phyloP scores from a whole-genome alignment of 225 moss, liverwort and hornwort species.

The Marchantia paleacea region DNA sequence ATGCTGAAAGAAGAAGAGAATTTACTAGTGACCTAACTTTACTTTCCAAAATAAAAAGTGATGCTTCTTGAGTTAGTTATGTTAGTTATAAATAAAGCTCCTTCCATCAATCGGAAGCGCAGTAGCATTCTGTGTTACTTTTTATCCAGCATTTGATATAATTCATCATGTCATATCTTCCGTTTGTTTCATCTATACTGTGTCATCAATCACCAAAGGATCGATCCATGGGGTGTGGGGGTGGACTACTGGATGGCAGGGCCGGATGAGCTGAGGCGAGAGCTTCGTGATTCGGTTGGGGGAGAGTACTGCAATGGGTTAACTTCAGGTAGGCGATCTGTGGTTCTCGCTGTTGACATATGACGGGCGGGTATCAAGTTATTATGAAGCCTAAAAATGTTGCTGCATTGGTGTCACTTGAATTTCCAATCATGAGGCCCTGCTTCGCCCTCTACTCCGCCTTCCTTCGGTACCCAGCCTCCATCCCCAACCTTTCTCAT shows the following conservation, averaged over 20 bases:
- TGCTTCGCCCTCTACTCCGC: neutral
- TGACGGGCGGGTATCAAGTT: neutral
- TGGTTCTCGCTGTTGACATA: neutral
- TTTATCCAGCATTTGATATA: slow-evolving; percentile 13
- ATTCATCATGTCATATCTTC: slow-evolving; percentile 5
- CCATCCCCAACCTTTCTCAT: neutral
- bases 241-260: too few relatives aligned
- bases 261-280: too few relatives aligned
- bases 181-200: neutral
- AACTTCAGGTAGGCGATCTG: too few relatives aligned
- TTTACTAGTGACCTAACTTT: slow-evolving; percentile 2
- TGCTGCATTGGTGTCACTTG: neutral
- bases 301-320: too few relatives aligned
- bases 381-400: neutral
- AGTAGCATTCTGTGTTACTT: slow-evolving; percentile 2
- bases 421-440: neutral
- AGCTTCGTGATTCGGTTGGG: too few relatives aligned
- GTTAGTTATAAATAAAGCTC: neutral
- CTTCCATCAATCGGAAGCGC: neutral
- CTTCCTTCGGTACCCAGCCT: too few relatives aligned
- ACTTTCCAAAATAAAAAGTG: slow-evolving; percentile 5
- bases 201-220: neutral
- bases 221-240: too few relatives aligned
- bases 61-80: slow-evolving; percentile 10
- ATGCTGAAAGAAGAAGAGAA: slow-evolving; percentile 6